These are phyloP conservation scores for Cladophialophora immunda DNA, from an alignment of 2,329 filamentous ascomycete species.

Conservation along the genomic window DNA sequence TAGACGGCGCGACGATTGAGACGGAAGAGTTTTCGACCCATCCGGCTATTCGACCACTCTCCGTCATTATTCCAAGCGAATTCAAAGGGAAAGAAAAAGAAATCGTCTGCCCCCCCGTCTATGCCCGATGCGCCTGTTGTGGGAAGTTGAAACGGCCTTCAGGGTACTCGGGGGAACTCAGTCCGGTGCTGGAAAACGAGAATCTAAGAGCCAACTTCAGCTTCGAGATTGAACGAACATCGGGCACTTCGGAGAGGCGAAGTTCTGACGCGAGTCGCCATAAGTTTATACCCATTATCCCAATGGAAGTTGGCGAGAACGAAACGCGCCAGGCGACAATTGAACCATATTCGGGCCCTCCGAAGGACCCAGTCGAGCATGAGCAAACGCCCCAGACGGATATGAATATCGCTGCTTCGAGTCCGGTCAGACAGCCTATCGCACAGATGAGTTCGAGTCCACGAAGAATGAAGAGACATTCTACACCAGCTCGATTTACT, in stretches of 20 bases:
- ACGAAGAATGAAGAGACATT: slow-evolving; percentile 28
- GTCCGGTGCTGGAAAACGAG: slow-evolving; percentile 41
- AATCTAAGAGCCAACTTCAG: slow-evolving; percentile 40
- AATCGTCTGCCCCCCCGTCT: slow-evolving; percentile 31
- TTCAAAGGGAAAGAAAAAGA: slow-evolving; percentile 39
- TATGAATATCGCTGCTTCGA: slow-evolving; percentile 11
- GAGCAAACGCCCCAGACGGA: slow-evolving; percentile 9
- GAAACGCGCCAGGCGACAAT: slow-evolving; percentile 39
- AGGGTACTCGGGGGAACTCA: slow-evolving; percentile 35
- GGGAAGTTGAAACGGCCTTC: slow-evolving; percentile 38
- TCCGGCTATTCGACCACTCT: slow-evolving; percentile 37
- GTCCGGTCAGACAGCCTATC: slow-evolving; percentile 13
- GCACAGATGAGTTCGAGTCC: slow-evolving; percentile 22
- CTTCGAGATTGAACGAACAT: slow-evolving; percentile 38
- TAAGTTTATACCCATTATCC: slow-evolving; percentile 38
- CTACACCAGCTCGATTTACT: slow-evolving; percentile 33
- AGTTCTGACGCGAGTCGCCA: slow-evolving; percentile 33
- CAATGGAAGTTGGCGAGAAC: slow-evolving; percentile 35
- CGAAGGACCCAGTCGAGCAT: slow-evolving; percentile 15
- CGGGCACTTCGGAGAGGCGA: slow-evolving; percentile 25
- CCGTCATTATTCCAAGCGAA: slow-evolving; percentile 29
- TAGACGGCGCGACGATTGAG: slow-evolving; percentile 24
- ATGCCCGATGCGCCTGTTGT: slow-evolving; percentile 40
- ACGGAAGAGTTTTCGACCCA: slow-evolving; percentile 29
- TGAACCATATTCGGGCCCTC: slow-evolving; percentile 27